Conservation (phyloP, 345 rosid genomes). For the Salix arbutifolia region DNA sequence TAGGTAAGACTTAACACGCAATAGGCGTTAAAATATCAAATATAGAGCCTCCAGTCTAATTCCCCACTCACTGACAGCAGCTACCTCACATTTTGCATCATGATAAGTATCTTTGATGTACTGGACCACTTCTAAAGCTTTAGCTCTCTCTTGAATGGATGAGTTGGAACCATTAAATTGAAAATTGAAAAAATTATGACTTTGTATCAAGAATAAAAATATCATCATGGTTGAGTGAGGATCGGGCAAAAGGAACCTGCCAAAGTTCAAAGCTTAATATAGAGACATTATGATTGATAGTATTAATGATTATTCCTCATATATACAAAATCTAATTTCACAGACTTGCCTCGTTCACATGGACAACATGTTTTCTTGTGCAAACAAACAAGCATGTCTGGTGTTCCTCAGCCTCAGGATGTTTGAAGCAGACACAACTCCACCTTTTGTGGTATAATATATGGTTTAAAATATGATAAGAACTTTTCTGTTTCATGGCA, state of each 20-base stretch:
- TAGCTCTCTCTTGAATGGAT: too few species aligned
- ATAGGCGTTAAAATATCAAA: background rate
- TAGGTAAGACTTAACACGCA: conserved; percentile 10
- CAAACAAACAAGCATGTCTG: conserved; percentile 78
- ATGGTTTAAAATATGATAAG: conserved; percentile 91
- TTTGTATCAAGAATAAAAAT: too few species aligned
- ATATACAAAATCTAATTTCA: background rate
- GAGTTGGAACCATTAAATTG: too few species aligned
- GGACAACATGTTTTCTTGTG: conserved; percentile 90
- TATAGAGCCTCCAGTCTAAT: conserved; percentile 9
- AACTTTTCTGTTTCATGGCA: conserved; percentile 95
- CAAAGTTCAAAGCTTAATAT: background rate
- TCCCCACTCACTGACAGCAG: conserved; percentile 76
- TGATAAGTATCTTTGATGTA: conserved; percentile 92
- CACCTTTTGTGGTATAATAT: conserved; percentile 94
- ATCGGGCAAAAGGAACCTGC: conserved; percentile 91
- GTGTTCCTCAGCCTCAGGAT: conserved; percentile 70
- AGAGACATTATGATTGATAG: background rate
- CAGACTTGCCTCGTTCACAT: conserved; percentile 81
- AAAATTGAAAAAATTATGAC: too few species aligned
- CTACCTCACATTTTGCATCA: conserved; percentile 91
- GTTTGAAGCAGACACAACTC: conserved; percentile 82
- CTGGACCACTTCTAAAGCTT: conserved; percentile 97
- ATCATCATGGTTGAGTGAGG: too few species aligned
- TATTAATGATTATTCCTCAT: background rate